Conservation (phyloP, 106 monocot genomes). For the Dendrobium catenatum region DNA sequence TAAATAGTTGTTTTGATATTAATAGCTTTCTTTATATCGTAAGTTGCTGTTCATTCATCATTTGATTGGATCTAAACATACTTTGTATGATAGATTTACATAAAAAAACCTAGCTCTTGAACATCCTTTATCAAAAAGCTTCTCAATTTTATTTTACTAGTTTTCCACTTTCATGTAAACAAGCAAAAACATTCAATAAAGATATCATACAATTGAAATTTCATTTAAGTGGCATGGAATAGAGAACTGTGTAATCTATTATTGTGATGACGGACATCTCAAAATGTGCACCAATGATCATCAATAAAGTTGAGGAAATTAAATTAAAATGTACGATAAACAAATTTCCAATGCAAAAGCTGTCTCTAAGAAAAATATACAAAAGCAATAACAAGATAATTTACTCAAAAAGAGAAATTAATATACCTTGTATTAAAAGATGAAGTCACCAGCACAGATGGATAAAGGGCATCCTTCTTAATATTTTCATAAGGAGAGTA, state of each 20-base stretch:
- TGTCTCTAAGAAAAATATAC: neutral
- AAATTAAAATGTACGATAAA: neutral
- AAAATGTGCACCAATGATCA: neutral
- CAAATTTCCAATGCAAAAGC: neutral
- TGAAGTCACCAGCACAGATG: slow-evolving; percentile 76
- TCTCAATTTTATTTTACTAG: neutral
- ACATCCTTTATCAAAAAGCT: neutral
- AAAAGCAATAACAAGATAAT: slow-evolving; percentile 5
- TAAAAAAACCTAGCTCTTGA: neutral
- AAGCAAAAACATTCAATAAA: too few species aligned
- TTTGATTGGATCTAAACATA: neutral
- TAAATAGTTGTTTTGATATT: neutral
- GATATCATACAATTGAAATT: neutral
- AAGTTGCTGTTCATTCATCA: neutral
- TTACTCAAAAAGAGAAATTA: neutral
- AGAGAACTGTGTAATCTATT: neutral
- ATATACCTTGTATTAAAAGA: slow-evolving; percentile 83
- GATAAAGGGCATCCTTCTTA: slow-evolving; percentile 69
- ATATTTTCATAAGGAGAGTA: slow-evolving; percentile 97
- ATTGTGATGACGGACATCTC: neutral
- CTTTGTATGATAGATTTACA: too few species aligned
- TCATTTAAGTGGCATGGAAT: neutral
- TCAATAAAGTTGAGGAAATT: neutral
- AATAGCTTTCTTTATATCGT: neutral
- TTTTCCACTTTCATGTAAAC: neutral